Percentiles rank a stretch among this genome's conserved stretches.
Evolutionary conservation across 345 rosid species (phyloP).

Genomic region (Moringa oleifera): DNA sequence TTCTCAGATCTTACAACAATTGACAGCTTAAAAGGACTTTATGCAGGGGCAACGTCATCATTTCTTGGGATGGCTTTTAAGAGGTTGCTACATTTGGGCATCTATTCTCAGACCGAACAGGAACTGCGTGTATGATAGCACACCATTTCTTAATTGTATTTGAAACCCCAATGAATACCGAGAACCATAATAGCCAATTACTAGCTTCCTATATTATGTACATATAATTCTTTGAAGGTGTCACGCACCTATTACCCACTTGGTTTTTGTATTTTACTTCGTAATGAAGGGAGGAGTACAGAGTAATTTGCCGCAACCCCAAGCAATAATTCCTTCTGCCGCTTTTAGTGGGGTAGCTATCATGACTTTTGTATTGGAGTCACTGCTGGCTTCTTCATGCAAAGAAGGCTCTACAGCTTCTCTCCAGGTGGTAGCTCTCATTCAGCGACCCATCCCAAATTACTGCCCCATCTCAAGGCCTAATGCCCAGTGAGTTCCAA

Average conservation of each 20-base stretch:
- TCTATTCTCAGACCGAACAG: constrained; percentile 90
- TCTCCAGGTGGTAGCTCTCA: constrained; percentile 33
- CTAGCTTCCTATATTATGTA: background rate
- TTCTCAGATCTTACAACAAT: constrained; percentile 12
- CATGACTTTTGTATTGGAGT: constrained; percentile 70
- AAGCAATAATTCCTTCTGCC: constrained; percentile 83
- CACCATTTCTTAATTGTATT: background rate
- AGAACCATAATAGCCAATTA: background rate
- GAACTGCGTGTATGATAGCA: constrained; percentile 47
- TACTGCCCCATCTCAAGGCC: constrained; percentile 23
- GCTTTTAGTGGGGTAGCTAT: constrained; percentile 86
- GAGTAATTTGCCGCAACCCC: constrained; percentile 48
- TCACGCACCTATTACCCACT: background rate
- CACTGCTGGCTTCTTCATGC: constrained; percentile 52
- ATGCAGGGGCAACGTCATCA: constrained; percentile 84
- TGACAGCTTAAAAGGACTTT: constrained; percentile 80
- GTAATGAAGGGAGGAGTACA: constrained; percentile 45
- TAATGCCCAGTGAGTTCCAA: constrained; percentile 22
- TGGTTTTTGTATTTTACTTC: background rate
- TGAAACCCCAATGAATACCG: background rate
- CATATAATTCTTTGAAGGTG: too few species aligned
- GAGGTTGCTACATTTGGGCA: constrained; percentile 84
- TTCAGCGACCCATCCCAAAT: constrained; percentile 25
- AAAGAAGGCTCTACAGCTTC: constrained; percentile 37
- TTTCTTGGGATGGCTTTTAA: constrained; percentile 87